A percentile compares a stretch with the other conserved stretches of the same genome.
phyloP scores from a whole-genome alignment of 2,329 filamentous ascomycete species.

The Leptosphaerulina australis region DNA sequence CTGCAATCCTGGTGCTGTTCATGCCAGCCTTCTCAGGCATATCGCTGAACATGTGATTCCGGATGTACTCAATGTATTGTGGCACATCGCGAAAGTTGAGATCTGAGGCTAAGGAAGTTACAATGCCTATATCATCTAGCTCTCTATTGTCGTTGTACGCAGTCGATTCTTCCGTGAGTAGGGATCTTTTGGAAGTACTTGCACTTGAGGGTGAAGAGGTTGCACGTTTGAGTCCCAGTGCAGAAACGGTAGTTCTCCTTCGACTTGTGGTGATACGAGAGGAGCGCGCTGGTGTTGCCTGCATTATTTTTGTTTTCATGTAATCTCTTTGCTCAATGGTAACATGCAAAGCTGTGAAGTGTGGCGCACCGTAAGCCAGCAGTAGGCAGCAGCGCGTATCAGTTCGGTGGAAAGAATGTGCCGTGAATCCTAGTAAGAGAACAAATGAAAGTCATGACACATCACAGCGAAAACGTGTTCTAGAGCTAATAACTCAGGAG shows the following conservation, averaged over 20 bases:
- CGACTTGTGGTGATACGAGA: slow-evolving; percentile 40
- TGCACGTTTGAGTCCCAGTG: slow-evolving; percentile 38
- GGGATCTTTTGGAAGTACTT: slow-evolving; percentile 45
- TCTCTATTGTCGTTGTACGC: slow-evolving; percentile 46
- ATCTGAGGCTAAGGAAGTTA: slow-evolving; percentile 61
- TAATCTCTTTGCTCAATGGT: not conserved
- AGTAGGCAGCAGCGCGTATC: not conserved
- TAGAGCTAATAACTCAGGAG: slow-evolving; percentile 32
- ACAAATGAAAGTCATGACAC: slow-evolving; percentile 24
- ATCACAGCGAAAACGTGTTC: slow-evolving; percentile 21
- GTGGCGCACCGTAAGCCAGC: not conserved
- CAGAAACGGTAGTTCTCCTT: slow-evolving; percentile 31
- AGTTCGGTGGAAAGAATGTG: slow-evolving; percentile 3
- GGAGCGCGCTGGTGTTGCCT: slow-evolving; percentile 39
- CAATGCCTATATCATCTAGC: slow-evolving; percentile 66
- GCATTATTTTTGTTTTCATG: slow-evolving; percentile 22
- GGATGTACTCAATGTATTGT: slow-evolving; percentile 68
- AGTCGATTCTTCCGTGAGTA: slow-evolving; percentile 32
- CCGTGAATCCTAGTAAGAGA: not conserved
- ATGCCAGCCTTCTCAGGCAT: slow-evolving; percentile 67
- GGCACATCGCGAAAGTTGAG: slow-evolving; percentile 65
- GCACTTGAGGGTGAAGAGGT: slow-evolving; percentile 48
- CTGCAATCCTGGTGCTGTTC: slow-evolving; percentile 66
- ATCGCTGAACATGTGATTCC: slow-evolving; percentile 66
- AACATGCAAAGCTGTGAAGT: not conserved